Conservation (phyloP, 805 yeast genomes). For the Ogataea trehaloabstinens region DNA sequence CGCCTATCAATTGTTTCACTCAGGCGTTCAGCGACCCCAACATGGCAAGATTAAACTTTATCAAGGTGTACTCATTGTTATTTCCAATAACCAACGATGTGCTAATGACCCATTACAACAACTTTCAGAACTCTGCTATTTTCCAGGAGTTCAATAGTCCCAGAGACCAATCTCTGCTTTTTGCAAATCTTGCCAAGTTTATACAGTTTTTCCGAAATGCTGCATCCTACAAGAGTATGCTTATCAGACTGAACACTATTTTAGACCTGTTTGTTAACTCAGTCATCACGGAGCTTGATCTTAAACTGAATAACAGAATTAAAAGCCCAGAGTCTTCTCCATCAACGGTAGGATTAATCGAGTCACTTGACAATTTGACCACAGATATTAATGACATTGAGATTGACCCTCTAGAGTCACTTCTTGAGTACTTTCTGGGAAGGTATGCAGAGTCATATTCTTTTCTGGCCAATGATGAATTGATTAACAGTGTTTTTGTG, state of each 20-base stretch:
- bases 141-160: constrained; percentile 32
- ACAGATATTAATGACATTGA: constrained; percentile 32
- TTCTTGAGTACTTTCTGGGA: constrained; percentile 33
- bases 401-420: constrained; percentile 33
- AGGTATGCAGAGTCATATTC: constrained; percentile 30
- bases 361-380: constrained; percentile 23
- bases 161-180: constrained; percentile 29
- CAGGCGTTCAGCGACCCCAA: constrained; percentile 22
- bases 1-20: constrained; percentile 27
- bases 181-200: constrained; percentile 29
- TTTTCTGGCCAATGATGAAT: constrained; percentile 22
- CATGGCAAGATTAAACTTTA: constrained; percentile 26
- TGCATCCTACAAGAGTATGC: constrained; percentile 25
- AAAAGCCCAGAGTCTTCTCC: constrained; percentile 21
- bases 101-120: constrained; percentile 32
- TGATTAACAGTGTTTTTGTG: constrained; percentile 20
- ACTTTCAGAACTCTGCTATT: constrained; percentile 30
- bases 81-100: constrained; percentile 31
- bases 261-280: constrained; percentile 73
- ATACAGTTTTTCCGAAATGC: constrained; percentile 22
- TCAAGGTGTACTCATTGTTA: constrained; percentile 25
- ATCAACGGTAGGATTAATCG: constrained; percentile 31
- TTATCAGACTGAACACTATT: constrained; percentile 46
- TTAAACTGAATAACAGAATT: constrained; percentile 48
- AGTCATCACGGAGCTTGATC: constrained; percentile 63